Percentiles rank a stretch among this genome's conserved stretches.
phyloP scores from a whole-genome alignment of 2,329 filamentous ascomycete genomes.

The Ophiostoma australiae region DNA sequence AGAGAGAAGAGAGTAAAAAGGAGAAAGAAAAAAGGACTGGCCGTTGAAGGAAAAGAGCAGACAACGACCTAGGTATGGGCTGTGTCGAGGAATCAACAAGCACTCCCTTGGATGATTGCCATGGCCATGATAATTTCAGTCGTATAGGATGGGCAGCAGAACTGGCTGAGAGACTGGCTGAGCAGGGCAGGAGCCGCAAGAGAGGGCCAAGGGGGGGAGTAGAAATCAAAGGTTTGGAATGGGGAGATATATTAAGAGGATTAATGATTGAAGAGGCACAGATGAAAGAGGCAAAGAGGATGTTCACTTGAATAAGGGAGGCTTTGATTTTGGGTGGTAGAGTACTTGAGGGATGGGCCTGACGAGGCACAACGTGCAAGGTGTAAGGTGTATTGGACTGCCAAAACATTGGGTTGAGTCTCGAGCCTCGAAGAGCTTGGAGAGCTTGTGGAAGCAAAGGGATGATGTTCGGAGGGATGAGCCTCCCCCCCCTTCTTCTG shows the following conservation, averaged over 20 bases:
- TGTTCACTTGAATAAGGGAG: slow-evolving; percentile 15
- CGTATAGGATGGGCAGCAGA: neutral
- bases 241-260: slow-evolving; percentile 18
- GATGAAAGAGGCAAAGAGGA: slow-evolving; percentile 7
- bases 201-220: slow-evolving; percentile 13
- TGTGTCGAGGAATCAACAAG: slow-evolving; percentile 11
- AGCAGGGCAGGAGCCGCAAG: neutral
- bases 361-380: neutral
- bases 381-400: neutral
- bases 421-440: neutral
- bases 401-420: neutral
- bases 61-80: neutral
- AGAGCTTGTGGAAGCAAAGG: neutral
- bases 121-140: slow-evolving; percentile 21
- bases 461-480: neutral
- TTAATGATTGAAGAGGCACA: neutral
- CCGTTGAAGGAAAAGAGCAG: slow-evolving; percentile 12
- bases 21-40: slow-evolving; percentile 4
- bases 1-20: slow-evolving; percentile 12
- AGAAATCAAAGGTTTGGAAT: slow-evolving; percentile 20
- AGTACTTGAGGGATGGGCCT: slow-evolving; percentile 17
- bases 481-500: neutral
- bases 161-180: neutral
- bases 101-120: slow-evolving; percentile 21
- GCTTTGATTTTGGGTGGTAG: slow-evolving; percentile 2